Percentiles rank a stretch among this genome's conserved stretches.
phyloP scores from a whole-genome alignment of 192 early-diverging fungal species.

The Backusella liffmaniae region DNA sequence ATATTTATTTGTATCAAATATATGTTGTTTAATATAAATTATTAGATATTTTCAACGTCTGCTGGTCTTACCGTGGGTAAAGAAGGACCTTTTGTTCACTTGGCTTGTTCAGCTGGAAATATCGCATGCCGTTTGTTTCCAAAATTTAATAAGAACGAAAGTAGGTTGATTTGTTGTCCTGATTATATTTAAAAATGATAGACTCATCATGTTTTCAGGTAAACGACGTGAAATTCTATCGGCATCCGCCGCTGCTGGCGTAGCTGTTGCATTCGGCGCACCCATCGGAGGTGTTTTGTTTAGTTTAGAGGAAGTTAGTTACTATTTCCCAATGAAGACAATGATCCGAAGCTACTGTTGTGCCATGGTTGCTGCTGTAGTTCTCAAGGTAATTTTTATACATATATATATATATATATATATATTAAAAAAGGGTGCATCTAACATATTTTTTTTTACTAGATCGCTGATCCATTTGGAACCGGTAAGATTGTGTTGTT shows the following conservation, averaged over 20 bases:
- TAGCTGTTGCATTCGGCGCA: constrained; percentile 94
- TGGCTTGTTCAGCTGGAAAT: constrained; percentile 88
- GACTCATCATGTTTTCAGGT: constrained; percentile 35
- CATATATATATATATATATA: too few species aligned
- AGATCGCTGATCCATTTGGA: constrained; percentile 82
- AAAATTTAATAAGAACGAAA: constrained; percentile 91
- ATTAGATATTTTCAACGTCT: constrained; percentile 72
- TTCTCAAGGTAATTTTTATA: constrained; percentile 60
- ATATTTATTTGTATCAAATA: background rate
- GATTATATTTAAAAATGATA: background rate
- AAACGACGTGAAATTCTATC: constrained; percentile 93
- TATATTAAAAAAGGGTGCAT: background rate
- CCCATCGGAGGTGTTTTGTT: constrained; percentile 97
- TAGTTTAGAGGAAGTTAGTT: constrained; percentile 89
- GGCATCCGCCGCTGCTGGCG: constrained; percentile 88
- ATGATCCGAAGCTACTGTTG: constrained; percentile 96
- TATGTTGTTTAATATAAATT: background rate
- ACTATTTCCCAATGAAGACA: constrained; percentile 91
- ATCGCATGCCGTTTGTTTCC: constrained; percentile 82
- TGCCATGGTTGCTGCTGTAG: constrained; percentile 85
- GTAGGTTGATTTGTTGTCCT: constrained; percentile 24
- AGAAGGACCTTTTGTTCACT: constrained; percentile 94
- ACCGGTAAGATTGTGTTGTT: constrained; percentile 84
- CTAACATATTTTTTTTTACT: constrained; percentile 16
- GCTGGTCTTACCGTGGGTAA: constrained; percentile 87